These are phyloP conservation scores for Fusarium sp. DNA, from an alignment of 2,329 filamentous ascomycete species.

Conservation along the genomic window DNA sequence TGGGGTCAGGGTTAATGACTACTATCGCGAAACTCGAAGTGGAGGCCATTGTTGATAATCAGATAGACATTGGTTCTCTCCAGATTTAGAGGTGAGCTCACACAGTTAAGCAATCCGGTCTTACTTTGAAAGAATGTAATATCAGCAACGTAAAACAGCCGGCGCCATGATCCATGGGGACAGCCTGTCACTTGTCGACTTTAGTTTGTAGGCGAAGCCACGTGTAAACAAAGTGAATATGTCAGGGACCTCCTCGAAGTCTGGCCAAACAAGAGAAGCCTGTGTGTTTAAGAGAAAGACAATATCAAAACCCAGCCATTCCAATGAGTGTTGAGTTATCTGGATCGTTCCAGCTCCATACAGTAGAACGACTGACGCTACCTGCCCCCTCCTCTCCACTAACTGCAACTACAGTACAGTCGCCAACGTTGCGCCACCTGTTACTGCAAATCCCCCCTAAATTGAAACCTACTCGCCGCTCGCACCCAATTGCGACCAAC, in stretches of 20 bases:
- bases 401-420: neutral
- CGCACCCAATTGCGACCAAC: slow-evolving; percentile 11
- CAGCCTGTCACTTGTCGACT: neutral
- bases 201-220: slow-evolving; percentile 7
- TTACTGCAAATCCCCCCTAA: slow-evolving; percentile 32
- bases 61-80: no score
- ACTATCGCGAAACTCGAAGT: no score
- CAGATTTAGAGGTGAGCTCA: no score
- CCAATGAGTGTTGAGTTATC: slow-evolving; percentile 14
- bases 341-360: slow-evolving; percentile 3
- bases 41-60: no score
- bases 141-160: no score
- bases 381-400: slow-evolving; percentile 5
- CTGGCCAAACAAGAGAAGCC: neutral
- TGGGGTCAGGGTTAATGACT: no score
- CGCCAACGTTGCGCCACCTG: slow-evolving; percentile 31
- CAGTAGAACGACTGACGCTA: neutral
- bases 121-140: neutral
- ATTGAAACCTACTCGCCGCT: slow-evolving; percentile 22
- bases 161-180: neutral
- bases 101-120: neutral
- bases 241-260: neutral
- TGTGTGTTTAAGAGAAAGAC: neutral
- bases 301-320: neutral
- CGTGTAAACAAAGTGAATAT: slow-evolving; percentile 7